phyloP scores from a whole-genome alignment of 129 eudicot species.

The Saposhnikovia divaricata region DNA sequence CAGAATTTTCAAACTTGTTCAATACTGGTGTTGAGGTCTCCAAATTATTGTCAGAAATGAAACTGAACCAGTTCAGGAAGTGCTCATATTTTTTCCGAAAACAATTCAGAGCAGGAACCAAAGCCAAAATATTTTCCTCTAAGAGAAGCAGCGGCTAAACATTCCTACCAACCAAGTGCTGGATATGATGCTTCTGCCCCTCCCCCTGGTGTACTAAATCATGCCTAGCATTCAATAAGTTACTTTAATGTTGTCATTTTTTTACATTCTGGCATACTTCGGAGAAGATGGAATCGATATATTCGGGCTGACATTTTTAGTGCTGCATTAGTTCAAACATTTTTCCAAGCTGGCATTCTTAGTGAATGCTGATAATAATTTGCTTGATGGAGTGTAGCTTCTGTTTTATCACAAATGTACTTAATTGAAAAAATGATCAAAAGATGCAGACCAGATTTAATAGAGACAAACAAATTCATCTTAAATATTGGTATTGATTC shows the following conservation, averaged over 20 bases:
- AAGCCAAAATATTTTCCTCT: constrained; percentile 41
- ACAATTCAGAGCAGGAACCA: constrained; percentile 41
- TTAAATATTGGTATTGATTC: too few relatives aligned
- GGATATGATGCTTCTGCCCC: constrained; percentile 55
- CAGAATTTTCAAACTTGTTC: neutral
- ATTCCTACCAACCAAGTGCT: constrained; percentile 34
- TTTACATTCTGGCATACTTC: neutral
- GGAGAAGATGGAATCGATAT: neutral
- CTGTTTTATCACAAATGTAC: too few relatives aligned
- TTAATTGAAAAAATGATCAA: too few relatives aligned
- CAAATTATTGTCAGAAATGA: neutral
- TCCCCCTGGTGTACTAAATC: constrained; percentile 36
- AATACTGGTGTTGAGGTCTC: neutral
- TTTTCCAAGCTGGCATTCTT: neutral
- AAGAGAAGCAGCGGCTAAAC: constrained; percentile 44
- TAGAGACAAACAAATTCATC: too few relatives aligned
- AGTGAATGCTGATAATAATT: too few relatives aligned
- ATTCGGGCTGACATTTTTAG: neutral
- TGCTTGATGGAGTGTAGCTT: too few relatives aligned
- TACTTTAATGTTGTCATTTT: neutral
- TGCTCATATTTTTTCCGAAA: neutral
- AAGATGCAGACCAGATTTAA: too few relatives aligned
- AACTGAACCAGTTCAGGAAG: neutral
- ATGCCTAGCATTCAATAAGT: neutral
- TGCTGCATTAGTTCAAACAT: neutral